phyloP scores from a whole-genome alignment of 2,329 filamentous ascomycete genomes.

The Clonostachys chloroleuca region DNA sequence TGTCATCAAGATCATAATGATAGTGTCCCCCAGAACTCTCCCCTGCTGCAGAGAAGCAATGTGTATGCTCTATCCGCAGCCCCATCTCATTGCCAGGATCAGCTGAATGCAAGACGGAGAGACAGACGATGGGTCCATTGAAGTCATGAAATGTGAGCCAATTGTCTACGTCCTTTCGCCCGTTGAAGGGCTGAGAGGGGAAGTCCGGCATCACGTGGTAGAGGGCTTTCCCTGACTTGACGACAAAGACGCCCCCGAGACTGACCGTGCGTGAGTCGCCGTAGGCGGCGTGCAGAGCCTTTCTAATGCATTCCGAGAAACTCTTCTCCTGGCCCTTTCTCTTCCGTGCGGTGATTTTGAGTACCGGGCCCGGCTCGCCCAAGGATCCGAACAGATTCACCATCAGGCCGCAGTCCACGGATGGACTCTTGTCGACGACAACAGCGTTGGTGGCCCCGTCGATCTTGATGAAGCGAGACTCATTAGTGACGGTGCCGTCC shows the following conservation, averaged over 20 bases:
- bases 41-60: conserved; percentile 29
- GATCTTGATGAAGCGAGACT: conserved; percentile 18
- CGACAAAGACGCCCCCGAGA: conserved; percentile 33
- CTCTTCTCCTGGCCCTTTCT: conserved; percentile 15
- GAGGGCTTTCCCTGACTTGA: conserved; percentile 25
- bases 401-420: conserved; percentile 32
- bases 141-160: conserved; percentile 35
- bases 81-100: conserved; percentile 27
- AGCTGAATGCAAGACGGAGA: conserved; percentile 34
- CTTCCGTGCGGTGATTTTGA: conserved; percentile 25
- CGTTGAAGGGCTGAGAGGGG: conserved; percentile 19
- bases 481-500: conserved; percentile 13
- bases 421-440: conserved; percentile 13
- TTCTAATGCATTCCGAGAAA: conserved; percentile 24
- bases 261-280: conserved; percentile 23
- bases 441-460: conserved; percentile 8
- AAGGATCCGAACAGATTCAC: conserved; percentile 31
- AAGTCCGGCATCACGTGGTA: conserved; percentile 42
- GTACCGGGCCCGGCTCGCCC: conserved; percentile 22
- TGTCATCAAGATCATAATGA: conserved; percentile 29
- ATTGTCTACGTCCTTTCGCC: conserved; percentile 17
- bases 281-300: conserved; percentile 18
- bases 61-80: conserved; percentile 41
- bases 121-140: conserved; percentile 26
- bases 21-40: conserved; percentile 34